Base-by-base conservation (phyloP, 23 red algal genomes). In the Agarophyton chilense region DNA sequence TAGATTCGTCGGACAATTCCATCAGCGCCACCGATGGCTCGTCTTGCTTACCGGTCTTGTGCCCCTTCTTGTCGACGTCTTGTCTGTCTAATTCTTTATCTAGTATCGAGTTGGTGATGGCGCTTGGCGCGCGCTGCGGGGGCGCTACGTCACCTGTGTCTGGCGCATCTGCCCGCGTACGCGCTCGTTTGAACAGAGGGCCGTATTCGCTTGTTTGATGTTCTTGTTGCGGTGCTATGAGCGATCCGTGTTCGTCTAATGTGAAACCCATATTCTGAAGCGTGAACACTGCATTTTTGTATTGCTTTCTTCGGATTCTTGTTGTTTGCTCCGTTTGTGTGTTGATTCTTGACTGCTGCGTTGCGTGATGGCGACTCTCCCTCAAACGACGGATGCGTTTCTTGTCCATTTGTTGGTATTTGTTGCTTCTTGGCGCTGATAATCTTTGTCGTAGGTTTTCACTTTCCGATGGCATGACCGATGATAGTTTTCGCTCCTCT, bases 1-100 rank as follows among this genome's bases (percentile, higher is more conserved):
- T 18, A 18, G 64, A 70, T 70, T 70, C 64, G 64, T 70, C 64
- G 35, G 64, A 70, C 34, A 70, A 33, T 66, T 66, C 61, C 64
- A 70, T 2, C 64, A 42, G 16, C 52, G 52, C 52, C 3, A 25
- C n/a, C 22, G 55, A 8, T 4, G 22, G 55, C 12, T 21, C 55
- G 55, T 58, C n/a, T 18, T 7, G 52, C n/a, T n/a, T n/a, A n/a
- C n/a, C n/a, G n/a, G n/a, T n/a, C n/a, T n/a, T n/a, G n/a, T n/a
- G n/a, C n/a, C n/a, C n/a, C n/a, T n/a, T n/a, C n/a, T n/a, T n/a
- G n/a, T n/a, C n/a, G n/a, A n/a, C n/a, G n/a, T n/a, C n/a, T n/a
- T n/a, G n/a, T n/a, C n/a, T n/a, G n/a, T n/a, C n/a, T n/a, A n/a
- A n/a, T n/a, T n/a, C n/a, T n/a, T n/a, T n/a, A n/a, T n/a, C n/a